phyloP scores from a whole-genome alignment of 129 eudicot species.

The Helianthus tuberosus region DNA sequence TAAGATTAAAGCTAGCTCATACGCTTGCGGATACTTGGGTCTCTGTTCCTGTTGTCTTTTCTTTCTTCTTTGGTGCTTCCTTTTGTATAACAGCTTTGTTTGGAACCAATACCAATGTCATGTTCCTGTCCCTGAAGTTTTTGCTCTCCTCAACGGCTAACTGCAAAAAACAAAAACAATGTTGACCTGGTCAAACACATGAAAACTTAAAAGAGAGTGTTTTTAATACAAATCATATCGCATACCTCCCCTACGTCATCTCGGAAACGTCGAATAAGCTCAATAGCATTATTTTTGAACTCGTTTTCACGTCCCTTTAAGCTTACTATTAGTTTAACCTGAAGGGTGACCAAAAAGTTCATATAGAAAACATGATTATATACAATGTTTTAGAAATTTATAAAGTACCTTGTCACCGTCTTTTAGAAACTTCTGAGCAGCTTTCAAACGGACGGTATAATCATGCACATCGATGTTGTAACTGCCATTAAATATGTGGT shows the following conservation, averaged over 20 bases:
- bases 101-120: slow-evolving; percentile 71
- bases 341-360: slow-evolving; percentile 27
- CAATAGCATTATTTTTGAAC: slow-evolving; percentile 75
- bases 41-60: slow-evolving; percentile 29
- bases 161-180: slow-evolving; percentile 36
- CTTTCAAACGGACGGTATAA: slow-evolving; percentile 85
- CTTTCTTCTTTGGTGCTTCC: slow-evolving; percentile 69
- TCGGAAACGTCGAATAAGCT: slow-evolving; percentile 82
- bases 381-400: not conserved
- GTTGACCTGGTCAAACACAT: not conserved
- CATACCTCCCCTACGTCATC: slow-evolving; percentile 86
- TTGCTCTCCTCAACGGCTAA: slow-evolving; percentile 81
- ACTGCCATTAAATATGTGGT: slow-evolving; percentile 42
- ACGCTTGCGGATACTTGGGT: slow-evolving; percentile 33
- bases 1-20: slow-evolving; percentile 23
- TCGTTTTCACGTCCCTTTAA: slow-evolving; percentile 61
- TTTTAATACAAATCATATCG: not conserved
- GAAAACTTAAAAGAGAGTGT: no score
- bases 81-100: slow-evolving; percentile 70
- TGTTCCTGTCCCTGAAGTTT: slow-evolving; percentile 68
- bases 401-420: slow-evolving; percentile 87
- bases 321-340: slow-evolving; percentile 72
- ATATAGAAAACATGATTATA: slow-evolving; percentile 12
- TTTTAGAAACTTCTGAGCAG: slow-evolving; percentile 76
- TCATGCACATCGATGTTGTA: slow-evolving; percentile 95